Base-by-base conservation (phyloP, 345 rosid genomes). In the Arabis alpina region DNA sequence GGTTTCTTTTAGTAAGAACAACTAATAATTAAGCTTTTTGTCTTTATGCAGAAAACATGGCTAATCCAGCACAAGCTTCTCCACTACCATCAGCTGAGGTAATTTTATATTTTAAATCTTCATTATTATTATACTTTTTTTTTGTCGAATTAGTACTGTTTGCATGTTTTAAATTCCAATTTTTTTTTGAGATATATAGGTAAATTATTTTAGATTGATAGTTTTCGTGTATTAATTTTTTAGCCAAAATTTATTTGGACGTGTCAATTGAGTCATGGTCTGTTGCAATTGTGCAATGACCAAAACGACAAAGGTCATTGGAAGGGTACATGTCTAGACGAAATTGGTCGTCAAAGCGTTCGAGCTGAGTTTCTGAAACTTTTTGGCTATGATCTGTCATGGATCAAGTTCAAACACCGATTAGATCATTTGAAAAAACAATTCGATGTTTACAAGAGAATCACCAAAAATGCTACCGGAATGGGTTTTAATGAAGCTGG, bases 241-340 rank as follows among this genome's bases (percentile, higher is more conserved):
- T 37, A 37, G 45, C 9, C 25, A 36, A 56, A 9, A 19, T 34
- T 56, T 37, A 2, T 4, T 1, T 37, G 61, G 61, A 15, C 7
- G 11, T 3, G 10, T 36, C 13, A 36, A 37, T 5, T 56, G 45
- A 56, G 45, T 16, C 61, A 56, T 11, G 30, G 61, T 6, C 15
- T 19, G 19, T 37, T 56, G 61, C 61, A 56, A 37, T 56, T 56
- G 37, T 56, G 45, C 45, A 56, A 56, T 37, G 45, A 37, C 15
- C 44, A 16, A 56, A 56, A 56, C 1, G 61, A 56, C 10, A 56
- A 56, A 16, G 45, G 14, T 37, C 61, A 56, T 2, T 56, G 30
- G 45, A 56, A 37, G 2, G 61, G 45, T 37, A 56, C 45, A 37
- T 56, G 45, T 5, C 44, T 56, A 10, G 45, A 56, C 5, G 45